Conservation (phyloP, 441 rosid species). For the Populus hybrid region DNA sequence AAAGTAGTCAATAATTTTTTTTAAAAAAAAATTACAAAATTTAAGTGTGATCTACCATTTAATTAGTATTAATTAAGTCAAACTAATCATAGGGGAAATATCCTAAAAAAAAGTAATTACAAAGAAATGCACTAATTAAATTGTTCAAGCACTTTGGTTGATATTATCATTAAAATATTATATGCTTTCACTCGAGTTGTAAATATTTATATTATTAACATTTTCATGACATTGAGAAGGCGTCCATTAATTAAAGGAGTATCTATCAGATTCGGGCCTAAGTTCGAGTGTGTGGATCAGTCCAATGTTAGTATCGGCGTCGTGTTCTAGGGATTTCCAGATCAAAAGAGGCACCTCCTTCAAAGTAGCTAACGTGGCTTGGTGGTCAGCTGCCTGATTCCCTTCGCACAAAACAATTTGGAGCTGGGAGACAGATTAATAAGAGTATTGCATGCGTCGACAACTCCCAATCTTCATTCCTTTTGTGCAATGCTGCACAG, state of each 20-base stretch:
- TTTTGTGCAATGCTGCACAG: background rate
- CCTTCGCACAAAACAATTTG: background rate
- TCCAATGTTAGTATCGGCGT: background rate
- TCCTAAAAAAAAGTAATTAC: too few species aligned
- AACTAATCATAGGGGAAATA: too few species aligned
- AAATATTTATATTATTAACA: background rate
- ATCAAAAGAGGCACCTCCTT: too few species aligned
- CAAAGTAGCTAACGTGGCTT: background rate
- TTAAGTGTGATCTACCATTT: too few species aligned
- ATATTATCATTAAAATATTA: too few species aligned
- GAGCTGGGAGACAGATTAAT: too few species aligned
- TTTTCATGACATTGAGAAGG: background rate
- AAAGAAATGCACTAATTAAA: too few species aligned
- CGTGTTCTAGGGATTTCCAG: too few species aligned
- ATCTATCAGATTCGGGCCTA: background rate
- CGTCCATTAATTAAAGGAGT: background rate
- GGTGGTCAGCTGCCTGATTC: background rate
- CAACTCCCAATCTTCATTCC: background rate
- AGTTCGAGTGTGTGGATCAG: background rate
- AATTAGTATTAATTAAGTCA: too few species aligned
- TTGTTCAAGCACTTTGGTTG: too few species aligned
- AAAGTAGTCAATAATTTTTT: too few species aligned
- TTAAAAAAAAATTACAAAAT: too few species aligned
- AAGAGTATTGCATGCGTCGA: background rate
- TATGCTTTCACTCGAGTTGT: background rate